phyloP scores from a whole-genome alignment of 1,284 basidiomycete species.

The Fomitopsis schrenkii region DNA sequence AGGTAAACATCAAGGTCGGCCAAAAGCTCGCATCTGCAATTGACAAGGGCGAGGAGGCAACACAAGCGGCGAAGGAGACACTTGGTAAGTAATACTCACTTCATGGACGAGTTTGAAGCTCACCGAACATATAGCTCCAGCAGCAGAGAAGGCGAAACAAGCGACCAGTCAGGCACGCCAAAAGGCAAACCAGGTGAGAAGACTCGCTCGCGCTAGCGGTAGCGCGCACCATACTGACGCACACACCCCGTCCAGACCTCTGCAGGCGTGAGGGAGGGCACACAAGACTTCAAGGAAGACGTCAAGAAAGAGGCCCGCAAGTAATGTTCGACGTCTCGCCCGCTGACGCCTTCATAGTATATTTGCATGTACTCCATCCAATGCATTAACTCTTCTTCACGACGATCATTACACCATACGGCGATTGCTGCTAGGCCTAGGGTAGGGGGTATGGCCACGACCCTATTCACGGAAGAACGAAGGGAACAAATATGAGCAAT shows the following conservation, averaged over 20 bases:
- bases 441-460: conserved; percentile 3
- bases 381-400: conserved; percentile 1
- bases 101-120: neutral
- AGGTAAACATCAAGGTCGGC: conserved; percentile 64
- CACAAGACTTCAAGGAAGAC: conserved; percentile 37
- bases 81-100: conserved; percentile 34
- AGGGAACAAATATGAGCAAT: neutral
- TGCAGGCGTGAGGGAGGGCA: conserved; percentile 37
- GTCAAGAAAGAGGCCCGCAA: conserved; percentile 38
- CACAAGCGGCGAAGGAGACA: conserved; percentile 50
- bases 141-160: conserved; percentile 26
- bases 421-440: neutral
- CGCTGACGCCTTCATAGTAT: neutral
- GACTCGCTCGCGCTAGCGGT: neutral
- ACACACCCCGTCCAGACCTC: conserved; percentile 32
- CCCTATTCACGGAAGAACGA: neutral
- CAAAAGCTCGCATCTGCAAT: conserved; percentile 58
- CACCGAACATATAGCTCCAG: conserved; percentile 12
- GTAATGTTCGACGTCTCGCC: conserved; percentile 17
- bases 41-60: conserved; percentile 56
- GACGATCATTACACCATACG: conserved; percentile 1
- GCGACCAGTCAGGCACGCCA: conserved; percentile 32
- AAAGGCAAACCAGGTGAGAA: conserved; percentile 41
- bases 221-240: neutral
- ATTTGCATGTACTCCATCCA: neutral